These are phyloP conservation scores for Yamadazyma paraphyllophila DNA, from an alignment of 805 yeast genomes.

Conservation along the genomic window DNA sequence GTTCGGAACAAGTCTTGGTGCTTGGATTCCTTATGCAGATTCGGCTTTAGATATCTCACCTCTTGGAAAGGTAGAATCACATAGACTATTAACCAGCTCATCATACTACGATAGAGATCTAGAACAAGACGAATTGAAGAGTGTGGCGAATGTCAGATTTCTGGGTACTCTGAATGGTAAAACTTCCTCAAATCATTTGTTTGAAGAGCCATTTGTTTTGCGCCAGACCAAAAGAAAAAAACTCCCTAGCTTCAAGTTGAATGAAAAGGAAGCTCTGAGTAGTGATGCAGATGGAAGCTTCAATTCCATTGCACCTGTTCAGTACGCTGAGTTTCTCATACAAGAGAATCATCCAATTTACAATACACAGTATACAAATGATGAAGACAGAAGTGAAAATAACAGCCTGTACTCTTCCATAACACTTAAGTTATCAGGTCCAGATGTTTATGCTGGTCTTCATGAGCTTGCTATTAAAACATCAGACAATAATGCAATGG, in stretches of 20 bases:
- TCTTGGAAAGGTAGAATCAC: constrained; percentile 44
- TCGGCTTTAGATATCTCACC: constrained; percentile 66
- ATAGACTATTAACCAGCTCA: constrained; percentile 29
- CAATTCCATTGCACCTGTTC: constrained; percentile 49
- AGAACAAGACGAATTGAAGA: neutral
- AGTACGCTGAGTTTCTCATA: constrained; percentile 46
- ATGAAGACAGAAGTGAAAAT: neutral
- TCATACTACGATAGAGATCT: constrained; percentile 1
- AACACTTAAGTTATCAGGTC: constrained; percentile 51
- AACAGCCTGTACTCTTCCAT: constrained; percentile 20
- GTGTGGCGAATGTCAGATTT: neutral
- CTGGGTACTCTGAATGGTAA: neutral
- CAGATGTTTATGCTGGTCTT: constrained; percentile 75
- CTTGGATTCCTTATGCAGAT: constrained; percentile 74
- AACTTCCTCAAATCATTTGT: neutral
- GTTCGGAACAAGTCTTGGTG: constrained; percentile 59
- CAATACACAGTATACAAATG: neutral
- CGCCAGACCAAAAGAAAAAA: neutral
- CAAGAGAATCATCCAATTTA: constrained; percentile 23
- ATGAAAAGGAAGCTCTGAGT: too few species aligned
- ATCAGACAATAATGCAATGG: constrained; percentile 26
- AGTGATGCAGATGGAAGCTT: neutral
- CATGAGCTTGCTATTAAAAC: constrained; percentile 56
- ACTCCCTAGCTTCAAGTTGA: too few species aligned
- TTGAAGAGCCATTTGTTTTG: neutral